Conservation (phyloP, 495 filamentous ascomycete genomes). For the Saxophila tyrrhenica region DNA sequence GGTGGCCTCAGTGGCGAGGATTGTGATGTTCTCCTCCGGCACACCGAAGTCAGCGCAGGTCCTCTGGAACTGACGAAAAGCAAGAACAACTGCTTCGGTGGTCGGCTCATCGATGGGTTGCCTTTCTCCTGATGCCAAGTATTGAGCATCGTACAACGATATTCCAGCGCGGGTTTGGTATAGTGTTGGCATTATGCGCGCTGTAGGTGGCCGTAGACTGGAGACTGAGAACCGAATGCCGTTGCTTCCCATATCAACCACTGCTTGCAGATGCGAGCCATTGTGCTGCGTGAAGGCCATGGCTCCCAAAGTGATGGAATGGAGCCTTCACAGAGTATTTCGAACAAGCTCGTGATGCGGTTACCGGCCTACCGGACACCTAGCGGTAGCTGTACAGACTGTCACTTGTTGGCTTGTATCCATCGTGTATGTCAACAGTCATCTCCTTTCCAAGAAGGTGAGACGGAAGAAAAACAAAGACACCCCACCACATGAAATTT, state of each 20-base stretch:
- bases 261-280: conserved; percentile 1
- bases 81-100: conserved; percentile 51
- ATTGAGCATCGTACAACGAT: conserved; percentile 82
- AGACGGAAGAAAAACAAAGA: no score
- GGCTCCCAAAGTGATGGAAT: no score
- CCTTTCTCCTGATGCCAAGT: conserved; percentile 31
- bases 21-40: conserved; percentile 46
- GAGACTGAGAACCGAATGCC: conserved; percentile 91
- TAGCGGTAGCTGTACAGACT: no score
- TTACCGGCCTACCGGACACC: no score
- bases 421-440: no score
- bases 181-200: conserved; percentile 63
- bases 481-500: no score
- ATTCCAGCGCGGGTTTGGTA: conserved; percentile 69
- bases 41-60: conserved; percentile 66
- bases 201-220: conserved; percentile 54
- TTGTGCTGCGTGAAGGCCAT: background rate
- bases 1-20: conserved; percentile 85
- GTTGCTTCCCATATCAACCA: conserved; percentile 49
- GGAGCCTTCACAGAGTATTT: no score
- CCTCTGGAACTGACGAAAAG: conserved; percentile 56
- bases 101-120: conserved; percentile 51
- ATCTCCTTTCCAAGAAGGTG: no score
- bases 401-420: no score
- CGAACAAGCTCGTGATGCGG: no score